These are phyloP conservation scores for Trifolium repens DNA, from an alignment of 306 rosid genomes.

Conservation along the genomic window DNA sequence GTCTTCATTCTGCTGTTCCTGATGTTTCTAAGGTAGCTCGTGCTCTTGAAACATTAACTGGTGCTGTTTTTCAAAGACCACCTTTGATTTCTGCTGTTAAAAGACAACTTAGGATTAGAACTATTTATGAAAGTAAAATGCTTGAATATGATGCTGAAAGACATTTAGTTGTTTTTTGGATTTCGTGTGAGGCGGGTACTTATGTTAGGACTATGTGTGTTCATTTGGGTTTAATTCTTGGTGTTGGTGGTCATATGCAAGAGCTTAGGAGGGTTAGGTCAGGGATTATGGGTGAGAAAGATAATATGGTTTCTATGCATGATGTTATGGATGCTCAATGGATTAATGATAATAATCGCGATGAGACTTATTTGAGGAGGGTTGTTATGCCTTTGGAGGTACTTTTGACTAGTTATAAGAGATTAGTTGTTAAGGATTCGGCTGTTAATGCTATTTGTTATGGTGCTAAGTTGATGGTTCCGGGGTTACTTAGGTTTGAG, in stretches of 20 bases:
- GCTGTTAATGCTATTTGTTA: constrained; percentile 23
- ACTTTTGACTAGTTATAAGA: constrained; percentile 25
- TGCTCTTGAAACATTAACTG: constrained; percentile 22
- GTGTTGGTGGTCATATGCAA: constrained; percentile 28
- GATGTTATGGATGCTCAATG: constrained; percentile 15
- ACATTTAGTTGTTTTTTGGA: constrained; percentile 23
- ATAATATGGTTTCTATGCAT: constrained; percentile 25
- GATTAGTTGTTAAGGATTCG: constrained; percentile 9
- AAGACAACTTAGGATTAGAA: constrained; percentile 22
- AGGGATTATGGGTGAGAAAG: constrained; percentile 21
- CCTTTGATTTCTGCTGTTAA: constrained; percentile 29
- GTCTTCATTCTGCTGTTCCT: background rate
- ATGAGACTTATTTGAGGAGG: constrained; percentile 15
- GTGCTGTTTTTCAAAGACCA: constrained; percentile 23
- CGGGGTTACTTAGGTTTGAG: constrained; percentile 23
- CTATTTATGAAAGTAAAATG: constrained; percentile 18
- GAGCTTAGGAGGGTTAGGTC: constrained; percentile 25
- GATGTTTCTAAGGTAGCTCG: constrained; percentile 26
- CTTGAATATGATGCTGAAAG: constrained; percentile 20
- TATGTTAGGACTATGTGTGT: constrained; percentile 28
- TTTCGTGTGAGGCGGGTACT: constrained; percentile 24
- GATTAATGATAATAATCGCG: background rate
- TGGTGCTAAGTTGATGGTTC: constrained; percentile 26
- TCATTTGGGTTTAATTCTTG: constrained; percentile 19
- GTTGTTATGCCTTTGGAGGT: constrained; percentile 25